Evolutionary conservation across 352 stramenopile species (phyloP).

Genomic region (Albugo laibachii): DNA sequence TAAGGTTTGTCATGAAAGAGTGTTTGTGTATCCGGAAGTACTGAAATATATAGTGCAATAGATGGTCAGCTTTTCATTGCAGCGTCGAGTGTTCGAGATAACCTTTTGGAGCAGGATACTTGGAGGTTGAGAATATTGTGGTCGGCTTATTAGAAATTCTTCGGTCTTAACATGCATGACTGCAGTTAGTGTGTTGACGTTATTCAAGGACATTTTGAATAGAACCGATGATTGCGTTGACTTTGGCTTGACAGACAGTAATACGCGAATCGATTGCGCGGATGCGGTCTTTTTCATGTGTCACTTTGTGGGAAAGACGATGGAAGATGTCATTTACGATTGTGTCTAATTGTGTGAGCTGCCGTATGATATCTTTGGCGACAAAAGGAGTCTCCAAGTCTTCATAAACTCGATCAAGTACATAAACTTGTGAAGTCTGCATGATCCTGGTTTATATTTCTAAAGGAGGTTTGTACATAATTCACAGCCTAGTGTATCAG

Average conservation of each 20-base stretch:
- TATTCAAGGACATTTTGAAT: not conserved
- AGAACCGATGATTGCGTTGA: conserved; percentile 30
- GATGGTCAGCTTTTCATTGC: not conserved
- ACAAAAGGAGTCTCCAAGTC: conserved; percentile 71
- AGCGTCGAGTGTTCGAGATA: not conserved
- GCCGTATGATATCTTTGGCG: conserved; percentile 68
- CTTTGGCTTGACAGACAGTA: conserved; percentile 59
- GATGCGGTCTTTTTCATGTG: conserved; percentile 59
- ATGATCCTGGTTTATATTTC: conserved; percentile 10
- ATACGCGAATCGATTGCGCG: conserved; percentile 54
- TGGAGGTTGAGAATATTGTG: conserved; percentile 78
- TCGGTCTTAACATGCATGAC: conserved; percentile 19
- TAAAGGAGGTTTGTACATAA: too few species aligned
- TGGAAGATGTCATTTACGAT: conserved; percentile 75
- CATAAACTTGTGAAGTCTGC: conserved; percentile 77
- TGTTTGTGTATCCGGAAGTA: conserved; percentile 38
- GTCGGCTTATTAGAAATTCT: conserved; percentile 69
- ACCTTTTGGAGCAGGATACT: conserved; percentile 54
- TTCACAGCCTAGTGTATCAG: too few species aligned
- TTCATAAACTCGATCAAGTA: conserved; percentile 71
- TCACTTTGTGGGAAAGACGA: conserved; percentile 52
- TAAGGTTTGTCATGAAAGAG: conserved; percentile 75
- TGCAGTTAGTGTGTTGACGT: not conserved
- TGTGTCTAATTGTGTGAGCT: conserved; percentile 62
- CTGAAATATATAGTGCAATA: too few species aligned